These are phyloP conservation scores for Nephromyces sp. DNA, from an alignment of 169 alveolate genomes.

Conservation along the genomic window DNA sequence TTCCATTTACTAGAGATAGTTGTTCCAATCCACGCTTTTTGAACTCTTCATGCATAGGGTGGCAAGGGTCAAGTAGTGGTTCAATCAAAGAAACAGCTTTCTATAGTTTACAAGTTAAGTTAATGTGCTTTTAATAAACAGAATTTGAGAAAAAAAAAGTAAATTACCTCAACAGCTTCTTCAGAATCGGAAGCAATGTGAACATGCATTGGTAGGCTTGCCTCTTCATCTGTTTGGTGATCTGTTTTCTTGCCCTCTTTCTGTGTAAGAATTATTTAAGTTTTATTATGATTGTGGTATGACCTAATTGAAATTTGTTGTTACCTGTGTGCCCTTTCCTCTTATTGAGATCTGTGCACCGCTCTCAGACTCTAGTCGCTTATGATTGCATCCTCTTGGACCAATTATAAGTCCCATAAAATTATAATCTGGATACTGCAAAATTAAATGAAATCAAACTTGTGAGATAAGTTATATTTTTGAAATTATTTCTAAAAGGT, in stretches of 20 bases:
- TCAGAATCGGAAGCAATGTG: constrained; percentile 40
- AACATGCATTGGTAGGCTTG: constrained; percentile 40
- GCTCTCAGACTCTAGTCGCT: constrained; percentile 28
- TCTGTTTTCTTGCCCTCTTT: constrained; percentile 33
- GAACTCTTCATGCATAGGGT: constrained; percentile 19
- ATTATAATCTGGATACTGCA: constrained; percentile 76
- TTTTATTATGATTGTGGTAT: neutral
- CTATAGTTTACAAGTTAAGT: neutral
- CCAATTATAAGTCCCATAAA: constrained; percentile 88
- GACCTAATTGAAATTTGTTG: neutral
- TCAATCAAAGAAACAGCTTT: constrained; percentile 17
- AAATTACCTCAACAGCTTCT: constrained; percentile 27
- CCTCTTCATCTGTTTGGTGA: constrained; percentile 44
- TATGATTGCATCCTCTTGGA: constrained; percentile 87
- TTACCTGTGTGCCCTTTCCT: constrained; percentile 32
- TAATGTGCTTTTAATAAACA: neutral
- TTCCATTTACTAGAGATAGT: constrained; percentile 26
- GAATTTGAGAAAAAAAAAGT: neutral
- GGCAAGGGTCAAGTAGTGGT: constrained; percentile 29
- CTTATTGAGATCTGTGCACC: constrained; percentile 30
- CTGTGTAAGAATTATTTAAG: constrained; percentile 10
- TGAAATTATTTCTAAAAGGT: too few species aligned
- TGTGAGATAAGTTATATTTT: too few species aligned
- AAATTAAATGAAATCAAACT: neutral
- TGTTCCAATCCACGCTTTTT: constrained; percentile 26